These are phyloP conservation scores for Dictyostelium citrinum DNA, from an alignment of 78 protist genomes.

Conservation along the genomic window DNA sequence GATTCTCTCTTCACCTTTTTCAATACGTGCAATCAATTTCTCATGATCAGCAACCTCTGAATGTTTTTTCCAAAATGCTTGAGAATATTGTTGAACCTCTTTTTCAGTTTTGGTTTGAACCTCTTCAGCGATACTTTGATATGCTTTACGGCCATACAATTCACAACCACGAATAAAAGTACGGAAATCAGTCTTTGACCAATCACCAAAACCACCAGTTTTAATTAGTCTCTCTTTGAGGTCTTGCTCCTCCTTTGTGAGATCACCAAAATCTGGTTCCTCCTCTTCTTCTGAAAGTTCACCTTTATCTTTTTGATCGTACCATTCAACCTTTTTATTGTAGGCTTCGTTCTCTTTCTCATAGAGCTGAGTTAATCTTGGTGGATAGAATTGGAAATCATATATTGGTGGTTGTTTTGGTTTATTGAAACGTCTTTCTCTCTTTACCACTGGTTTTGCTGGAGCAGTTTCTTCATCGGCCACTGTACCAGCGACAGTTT, in stretches of 20 bases:
- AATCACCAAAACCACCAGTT: conserved; percentile 78
- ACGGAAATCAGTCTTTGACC: conserved; percentile 80
- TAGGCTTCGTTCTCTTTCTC: conserved; percentile 65
- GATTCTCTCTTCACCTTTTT: conserved; percentile 81
- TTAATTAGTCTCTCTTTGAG: conserved; percentile 34
- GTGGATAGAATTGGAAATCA: conserved; percentile 85
- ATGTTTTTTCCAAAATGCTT: conserved; percentile 70
- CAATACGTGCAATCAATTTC: conserved; percentile 60
- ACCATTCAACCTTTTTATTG: conserved; percentile 14
- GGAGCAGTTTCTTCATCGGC: conserved; percentile 23
- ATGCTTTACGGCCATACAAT: conserved; percentile 76
- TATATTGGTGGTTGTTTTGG: conserved; percentile 56
- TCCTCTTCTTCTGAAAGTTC: conserved; percentile 14
- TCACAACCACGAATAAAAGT: conserved; percentile 82
- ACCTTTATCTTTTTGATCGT: conserved; percentile 37
- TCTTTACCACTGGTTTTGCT: not conserved
- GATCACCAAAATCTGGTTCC: conserved; percentile 52
- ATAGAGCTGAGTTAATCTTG: conserved; percentile 49
- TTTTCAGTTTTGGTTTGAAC: conserved; percentile 74
- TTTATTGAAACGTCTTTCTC: conserved; percentile 17
- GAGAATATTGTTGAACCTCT: conserved; percentile 75
- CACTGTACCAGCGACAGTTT: conserved; percentile 15
- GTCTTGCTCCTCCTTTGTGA: conserved; percentile 49
- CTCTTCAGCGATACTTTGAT: conserved; percentile 48
- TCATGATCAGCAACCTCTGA: conserved; percentile 75